Base-by-base conservation (phyloP, 495 filamentous ascomycete species). In the Aspergillus panamensis region DNA sequence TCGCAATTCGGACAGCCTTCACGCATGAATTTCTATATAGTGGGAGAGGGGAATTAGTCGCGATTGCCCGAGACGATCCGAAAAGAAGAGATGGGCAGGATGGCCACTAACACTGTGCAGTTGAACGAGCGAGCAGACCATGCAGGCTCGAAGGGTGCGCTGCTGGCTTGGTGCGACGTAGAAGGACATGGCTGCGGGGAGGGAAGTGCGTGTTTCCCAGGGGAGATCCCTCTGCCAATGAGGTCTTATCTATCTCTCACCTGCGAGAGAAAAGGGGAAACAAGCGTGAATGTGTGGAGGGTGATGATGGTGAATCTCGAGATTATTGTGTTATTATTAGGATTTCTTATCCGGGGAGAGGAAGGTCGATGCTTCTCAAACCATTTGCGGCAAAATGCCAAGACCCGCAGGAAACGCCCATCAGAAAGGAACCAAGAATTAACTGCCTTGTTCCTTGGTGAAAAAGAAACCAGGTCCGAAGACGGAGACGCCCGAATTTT, bases 1-100 rank as follows among this genome's bases (percentile, higher is more conserved):
- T 96, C 92, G 80, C 94, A 98, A 77, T 98, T 98, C 37, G 94
- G 94, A 66, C 94, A 98, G 62, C 94, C 94, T 66, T 90, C 82
- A 60, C 82, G 81, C 62, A 86, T 78, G 78, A 95, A 96, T 75
- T 84, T 82, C 89, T 93, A 65, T 32, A 50, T 50, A 10, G 2
- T 13, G 30, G 50, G 19, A 19, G 6, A 13, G 25, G 49, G 59
- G 35, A 57, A 49, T 35, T 33, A 42, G 48, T 42, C 47, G 48
- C 48, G 47, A 25, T 5, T 25, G 25, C 25, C 2, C 25, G 25
- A 25, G 25, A 25, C 8, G 37, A 8, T 16, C 1, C 30, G 43
- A 50, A 48, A 45, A 35, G n/a, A 25, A 62, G 33, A 53, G 25
- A 21, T 21, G 8, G 42, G 50, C 35, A 57, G 19, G 31, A 51